Percentiles rank a stretch among this genome's conserved stretches.
Evolutionary conservation across 768 basidiomycete genomes (phyloP).

Genomic region (Mrakia hoshinonis): DNA sequence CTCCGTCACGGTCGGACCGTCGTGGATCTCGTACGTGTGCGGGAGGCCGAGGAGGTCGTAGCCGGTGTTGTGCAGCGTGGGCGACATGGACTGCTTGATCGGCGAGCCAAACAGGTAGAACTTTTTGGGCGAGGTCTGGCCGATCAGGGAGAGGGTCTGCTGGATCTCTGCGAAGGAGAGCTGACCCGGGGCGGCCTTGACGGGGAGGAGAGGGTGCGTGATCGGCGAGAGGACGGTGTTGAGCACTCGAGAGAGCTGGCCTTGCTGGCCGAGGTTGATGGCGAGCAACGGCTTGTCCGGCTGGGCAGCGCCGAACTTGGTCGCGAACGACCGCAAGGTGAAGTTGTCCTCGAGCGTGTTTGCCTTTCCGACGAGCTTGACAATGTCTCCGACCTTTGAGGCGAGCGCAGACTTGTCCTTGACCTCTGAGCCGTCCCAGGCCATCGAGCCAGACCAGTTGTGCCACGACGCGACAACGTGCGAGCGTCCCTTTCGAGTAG

Average conservation of each 20-base stretch:
- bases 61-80: constrained; percentile 82
- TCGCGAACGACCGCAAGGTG: constrained; percentile 62
- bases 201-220: constrained; percentile 77
- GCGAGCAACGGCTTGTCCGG: constrained; percentile 75
- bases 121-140: constrained; percentile 59
- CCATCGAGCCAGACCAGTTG: constrained; percentile 77
- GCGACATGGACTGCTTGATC: constrained; percentile 81
- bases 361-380: constrained; percentile 88
- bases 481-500: constrained; percentile 57
- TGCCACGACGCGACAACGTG: constrained; percentile 89
- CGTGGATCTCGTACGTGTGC: constrained; percentile 67
- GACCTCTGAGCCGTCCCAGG: constrained; percentile 63
- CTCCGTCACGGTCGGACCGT: constrained; percentile 59
- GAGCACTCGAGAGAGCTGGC: constrained; percentile 82
- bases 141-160: constrained; percentile 66
- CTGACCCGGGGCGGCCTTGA: constrained; percentile 85
- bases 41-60: constrained; percentile 75
- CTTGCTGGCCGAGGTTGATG: constrained; percentile 80
- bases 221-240: constrained; percentile 81
- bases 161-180: constrained; percentile 82
- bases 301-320: constrained; percentile 42
- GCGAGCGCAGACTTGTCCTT: constrained; percentile 64
- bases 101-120: constrained; percentile 88
- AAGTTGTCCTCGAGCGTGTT: constrained; percentile 67
- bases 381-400: constrained; percentile 65